A percentile compares a stretch with the other conserved stretches of the same genome.
Evolutionary conservation across 2,329 filamentous ascomycete species (phyloP).

Genomic region (Aureobasidium leucospermi): DNA sequence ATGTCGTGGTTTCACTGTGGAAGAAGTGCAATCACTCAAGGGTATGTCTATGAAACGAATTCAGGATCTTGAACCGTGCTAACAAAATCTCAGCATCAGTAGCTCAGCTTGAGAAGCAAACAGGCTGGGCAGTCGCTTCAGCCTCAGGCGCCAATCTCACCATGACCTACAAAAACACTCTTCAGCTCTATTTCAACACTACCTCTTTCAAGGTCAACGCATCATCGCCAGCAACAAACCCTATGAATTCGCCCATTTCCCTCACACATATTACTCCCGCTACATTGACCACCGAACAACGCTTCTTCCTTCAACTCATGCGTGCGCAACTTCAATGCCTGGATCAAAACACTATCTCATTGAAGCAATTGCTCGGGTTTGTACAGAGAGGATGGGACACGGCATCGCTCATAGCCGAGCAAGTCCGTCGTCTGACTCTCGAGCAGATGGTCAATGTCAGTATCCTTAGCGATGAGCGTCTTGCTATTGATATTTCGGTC

Average conservation of each 20-base stretch:
- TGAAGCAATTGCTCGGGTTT: constrained; percentile 51
- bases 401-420: constrained; percentile 51
- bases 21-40: constrained; percentile 73
- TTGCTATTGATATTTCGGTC: constrained; percentile 55
- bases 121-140: constrained; percentile 64
- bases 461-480: constrained; percentile 57
- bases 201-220: constrained; percentile 47
- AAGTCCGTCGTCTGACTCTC: constrained; percentile 55
- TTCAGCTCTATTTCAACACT: constrained; percentile 66
- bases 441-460: constrained; percentile 58
- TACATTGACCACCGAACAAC: constrained; percentile 54
- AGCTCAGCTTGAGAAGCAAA: constrained; percentile 54
- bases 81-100: constrained; percentile 52
- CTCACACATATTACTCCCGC: constrained; percentile 61
- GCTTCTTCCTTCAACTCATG: constrained; percentile 69
- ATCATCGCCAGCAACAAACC: constrained; percentile 13
- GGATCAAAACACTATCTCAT: constrained; percentile 49
- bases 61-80: constrained; percentile 22
- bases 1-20: constrained; percentile 79
- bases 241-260: constrained; percentile 47
- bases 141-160: constrained; percentile 57
- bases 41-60: constrained; percentile 41
- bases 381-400: constrained; percentile 61
- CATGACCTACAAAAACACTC: constrained; percentile 64
- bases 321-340: constrained; percentile 59